These are phyloP conservation scores for Camellia sinensis DNA, from an alignment of 148 eudicot genomes.

Conservation along the genomic window DNA sequence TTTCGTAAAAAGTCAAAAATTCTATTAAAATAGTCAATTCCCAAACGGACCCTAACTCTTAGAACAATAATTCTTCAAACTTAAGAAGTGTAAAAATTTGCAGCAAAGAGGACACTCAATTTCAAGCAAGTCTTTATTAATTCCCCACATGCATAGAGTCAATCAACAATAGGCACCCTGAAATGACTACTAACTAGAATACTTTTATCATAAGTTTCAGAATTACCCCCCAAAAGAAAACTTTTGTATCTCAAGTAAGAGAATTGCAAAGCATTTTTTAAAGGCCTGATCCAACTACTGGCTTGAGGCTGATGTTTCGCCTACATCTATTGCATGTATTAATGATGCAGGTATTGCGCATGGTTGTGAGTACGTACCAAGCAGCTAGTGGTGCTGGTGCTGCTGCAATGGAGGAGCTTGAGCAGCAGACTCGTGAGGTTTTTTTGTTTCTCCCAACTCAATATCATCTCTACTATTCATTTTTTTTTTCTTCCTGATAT, in stretches of 20 bases:
- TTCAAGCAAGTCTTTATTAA: neutral
- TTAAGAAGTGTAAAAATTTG: neutral
- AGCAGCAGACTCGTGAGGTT: slow-evolving; percentile 92
- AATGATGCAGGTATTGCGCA: slow-evolving; percentile 53
- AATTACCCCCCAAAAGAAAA: no score
- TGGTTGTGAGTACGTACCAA: slow-evolving; percentile 97
- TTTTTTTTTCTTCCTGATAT: neutral
- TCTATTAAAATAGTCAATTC: no score
- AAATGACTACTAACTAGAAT: no score
- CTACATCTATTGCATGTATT: slow-evolving; percentile 1
- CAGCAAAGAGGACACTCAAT: neutral
- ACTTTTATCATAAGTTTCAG: no score
- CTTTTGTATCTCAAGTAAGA: neutral
- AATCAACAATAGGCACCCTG: neutral
- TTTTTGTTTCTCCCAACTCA: slow-evolving; percentile 14
- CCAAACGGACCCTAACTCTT: no score
- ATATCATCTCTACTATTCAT: neutral
- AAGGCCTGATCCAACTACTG: neutral
- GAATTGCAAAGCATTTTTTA: neutral
- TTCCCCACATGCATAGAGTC: neutral
- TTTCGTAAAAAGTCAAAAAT: no score
- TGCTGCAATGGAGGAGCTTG: slow-evolving; percentile 96
- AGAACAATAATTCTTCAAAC: neutral
- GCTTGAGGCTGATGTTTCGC: neutral
- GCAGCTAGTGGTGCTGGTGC: slow-evolving; percentile 99